These are phyloP conservation scores for Leccinum fallax DNA, from an alignment of 1,284 basidiomycete genomes.

Conservation along the genomic window DNA sequence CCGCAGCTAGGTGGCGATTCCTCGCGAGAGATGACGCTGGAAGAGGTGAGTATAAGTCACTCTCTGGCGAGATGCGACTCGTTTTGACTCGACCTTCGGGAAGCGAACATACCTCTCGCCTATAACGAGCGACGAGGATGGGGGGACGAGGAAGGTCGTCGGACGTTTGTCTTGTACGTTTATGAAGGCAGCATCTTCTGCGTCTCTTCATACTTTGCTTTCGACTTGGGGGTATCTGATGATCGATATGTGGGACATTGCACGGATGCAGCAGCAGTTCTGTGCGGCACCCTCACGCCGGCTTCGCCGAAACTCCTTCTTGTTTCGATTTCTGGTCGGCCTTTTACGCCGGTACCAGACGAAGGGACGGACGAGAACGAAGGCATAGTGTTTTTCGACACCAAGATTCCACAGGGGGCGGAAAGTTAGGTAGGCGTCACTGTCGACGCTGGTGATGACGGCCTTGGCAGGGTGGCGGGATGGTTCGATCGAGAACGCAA, in stretches of 20 bases:
- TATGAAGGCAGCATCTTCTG: constrained; percentile 56
- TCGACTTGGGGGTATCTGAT: constrained; percentile 47
- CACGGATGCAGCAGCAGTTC: constrained; percentile 6
- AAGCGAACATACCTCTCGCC: constrained; percentile 55
- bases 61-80: constrained; percentile 43
- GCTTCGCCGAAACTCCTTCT: constrained; percentile 56
- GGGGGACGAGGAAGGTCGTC: background rate
- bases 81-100: constrained; percentile 46
- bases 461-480: constrained; percentile 65
- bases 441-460: constrained; percentile 51
- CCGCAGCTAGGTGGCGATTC: constrained; percentile 34
- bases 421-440: constrained; percentile 53
- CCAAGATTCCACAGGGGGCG: constrained; percentile 38
- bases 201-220: constrained; percentile 49
- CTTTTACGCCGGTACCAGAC: constrained; percentile 38
- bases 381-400: constrained; percentile 65
- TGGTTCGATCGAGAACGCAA: constrained; percentile 43
- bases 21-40: constrained; percentile 7
- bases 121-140: constrained; percentile 28
- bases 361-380: constrained; percentile 76
- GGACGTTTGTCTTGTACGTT: constrained; percentile 54
- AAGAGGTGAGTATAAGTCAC: constrained; percentile 36
- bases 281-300: constrained; percentile 49
- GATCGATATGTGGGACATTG: constrained; percentile 42
- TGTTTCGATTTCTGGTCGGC: constrained; percentile 48